Evolutionary conservation across 2,329 filamentous ascomycete genomes (phyloP).

Genomic region (Fusarium paranaense): DNA sequence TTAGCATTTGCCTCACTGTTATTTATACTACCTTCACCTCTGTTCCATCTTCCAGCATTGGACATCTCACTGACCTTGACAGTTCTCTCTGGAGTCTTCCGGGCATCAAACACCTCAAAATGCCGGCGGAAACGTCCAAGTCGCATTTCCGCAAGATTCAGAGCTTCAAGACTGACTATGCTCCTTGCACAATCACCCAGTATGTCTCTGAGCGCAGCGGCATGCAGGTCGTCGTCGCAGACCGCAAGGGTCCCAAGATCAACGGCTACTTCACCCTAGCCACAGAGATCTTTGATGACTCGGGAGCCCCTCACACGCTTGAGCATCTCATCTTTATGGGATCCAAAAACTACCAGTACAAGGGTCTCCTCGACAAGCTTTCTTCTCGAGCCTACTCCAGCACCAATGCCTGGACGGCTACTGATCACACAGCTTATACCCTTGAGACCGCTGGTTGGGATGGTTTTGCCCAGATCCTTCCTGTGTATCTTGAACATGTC

Average conservation of each 20-base stretch:
- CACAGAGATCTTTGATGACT: conserved; percentile 98
- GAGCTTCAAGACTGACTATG: conserved; percentile 89
- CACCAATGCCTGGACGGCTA: conserved; percentile 98
- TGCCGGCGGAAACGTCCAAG: conserved; percentile 64
- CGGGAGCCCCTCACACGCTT: conserved; percentile 89
- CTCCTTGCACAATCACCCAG: conserved; percentile 87
- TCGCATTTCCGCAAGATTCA: conserved; percentile 85
- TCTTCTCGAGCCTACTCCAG: conserved; percentile 92
- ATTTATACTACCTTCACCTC: background rate
- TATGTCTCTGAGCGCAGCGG: conserved; percentile 96
- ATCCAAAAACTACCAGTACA: conserved; percentile 92
- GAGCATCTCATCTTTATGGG: conserved; percentile 90
- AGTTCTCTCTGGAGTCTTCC: conserved; percentile 36
- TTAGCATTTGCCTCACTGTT: background rate
- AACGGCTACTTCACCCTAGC: conserved; percentile 95
- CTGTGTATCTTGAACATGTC: conserved; percentile 95
- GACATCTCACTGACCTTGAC: conserved; percentile 21
- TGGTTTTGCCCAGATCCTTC: conserved; percentile 93
- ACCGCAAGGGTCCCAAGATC: conserved; percentile 94
- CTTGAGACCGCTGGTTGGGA: conserved; percentile 97
- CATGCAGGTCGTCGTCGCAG: conserved; percentile 92
- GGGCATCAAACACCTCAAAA: conserved; percentile 48
- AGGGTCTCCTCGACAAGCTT: conserved; percentile 93
- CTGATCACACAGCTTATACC: conserved; percentile 96
- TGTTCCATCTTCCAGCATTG: background rate